Conservation (phyloP, 2,329 filamentous ascomycete genomes). For the Mariannaea elegans region DNA sequence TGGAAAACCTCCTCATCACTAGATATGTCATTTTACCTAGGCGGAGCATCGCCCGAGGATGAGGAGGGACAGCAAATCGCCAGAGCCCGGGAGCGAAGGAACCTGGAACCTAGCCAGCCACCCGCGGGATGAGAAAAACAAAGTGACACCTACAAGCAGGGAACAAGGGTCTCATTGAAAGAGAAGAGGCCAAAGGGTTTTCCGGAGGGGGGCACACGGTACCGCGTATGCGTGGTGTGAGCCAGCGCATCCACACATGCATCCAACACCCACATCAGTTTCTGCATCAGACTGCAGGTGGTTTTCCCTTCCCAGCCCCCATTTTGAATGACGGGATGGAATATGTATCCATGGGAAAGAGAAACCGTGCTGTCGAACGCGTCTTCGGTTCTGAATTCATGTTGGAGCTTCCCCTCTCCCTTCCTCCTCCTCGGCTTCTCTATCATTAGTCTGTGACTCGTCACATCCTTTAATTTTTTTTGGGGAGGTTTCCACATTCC, state of each 20-base stretch:
- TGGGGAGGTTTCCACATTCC: too few species aligned
- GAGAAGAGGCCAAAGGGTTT: not conserved
- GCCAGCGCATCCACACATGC: conserved; percentile 12
- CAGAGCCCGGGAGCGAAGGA: conserved; percentile 1
- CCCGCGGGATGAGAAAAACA: not conserved
- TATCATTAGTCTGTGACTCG: too few species aligned
- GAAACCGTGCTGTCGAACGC: not conserved
- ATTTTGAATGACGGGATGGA: conserved; percentile 1
- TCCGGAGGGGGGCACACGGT: conserved; percentile 6
- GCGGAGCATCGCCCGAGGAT: conserved; percentile 18
- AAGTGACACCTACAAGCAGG: not conserved
- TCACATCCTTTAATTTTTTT: too few species aligned
- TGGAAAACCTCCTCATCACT: not conserved
- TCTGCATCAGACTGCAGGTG: not conserved
- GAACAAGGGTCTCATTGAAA: conserved; percentile 8
- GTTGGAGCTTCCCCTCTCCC: too few species aligned
- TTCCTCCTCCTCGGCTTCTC: too few species aligned
- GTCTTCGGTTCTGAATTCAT: too few species aligned
- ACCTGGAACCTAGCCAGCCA: conserved; percentile 21
- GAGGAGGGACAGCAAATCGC: conserved; percentile 33
- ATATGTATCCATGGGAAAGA: conserved; percentile 1
- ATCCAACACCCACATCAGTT: not conserved
- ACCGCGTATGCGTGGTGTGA: conserved; percentile 11
- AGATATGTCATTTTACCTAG: conserved; percentile 16
- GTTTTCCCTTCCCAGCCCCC: not conserved